These are phyloP conservation scores for Trametes cubensis DNA, from an alignment of 768 basidiomycete genomes.

Conservation along the genomic window DNA sequence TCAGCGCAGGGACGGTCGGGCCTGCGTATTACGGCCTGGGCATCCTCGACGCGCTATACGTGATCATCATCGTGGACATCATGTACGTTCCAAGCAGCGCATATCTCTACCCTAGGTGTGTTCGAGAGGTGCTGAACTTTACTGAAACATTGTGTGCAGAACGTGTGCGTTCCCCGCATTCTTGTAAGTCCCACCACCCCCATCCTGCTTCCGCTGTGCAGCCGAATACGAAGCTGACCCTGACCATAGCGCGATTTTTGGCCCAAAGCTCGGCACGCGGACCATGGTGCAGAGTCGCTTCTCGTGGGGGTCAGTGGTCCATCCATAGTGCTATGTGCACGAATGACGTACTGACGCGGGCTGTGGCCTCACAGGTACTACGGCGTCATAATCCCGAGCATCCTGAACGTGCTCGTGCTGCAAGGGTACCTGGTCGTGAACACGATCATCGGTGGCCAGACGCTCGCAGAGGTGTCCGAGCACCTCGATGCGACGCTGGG, in stretches of 20 bases:
- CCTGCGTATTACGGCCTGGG: constrained; percentile 53
- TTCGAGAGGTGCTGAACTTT: background rate
- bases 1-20: constrained; percentile 53
- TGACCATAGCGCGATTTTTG: constrained; percentile 46
- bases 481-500: constrained; percentile 38
- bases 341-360: background rate
- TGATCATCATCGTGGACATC: constrained; percentile 48
- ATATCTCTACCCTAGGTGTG: background rate
- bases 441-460: constrained; percentile 52
- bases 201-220: background rate
- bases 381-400: constrained; percentile 41
- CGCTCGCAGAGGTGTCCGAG: constrained; percentile 42
- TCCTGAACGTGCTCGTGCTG: constrained; percentile 46
- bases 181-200: constrained; percentile 36
- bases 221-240: background rate
- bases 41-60: constrained; percentile 45
- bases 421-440: constrained; percentile 53
- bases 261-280: constrained; percentile 56
- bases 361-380: constrained; percentile 39
- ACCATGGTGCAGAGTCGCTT: constrained; percentile 60
- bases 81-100: constrained; percentile 37
- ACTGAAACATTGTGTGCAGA: constrained; percentile 28
- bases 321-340: background rate
- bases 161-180: constrained; percentile 40
- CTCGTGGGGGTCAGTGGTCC: constrained; percentile 44